Percentiles rank a stretch among this genome's conserved stretches.
phyloP scores from a whole-genome alignment of 345 rosid genomes.

The Eucalyptus viminalis region DNA sequence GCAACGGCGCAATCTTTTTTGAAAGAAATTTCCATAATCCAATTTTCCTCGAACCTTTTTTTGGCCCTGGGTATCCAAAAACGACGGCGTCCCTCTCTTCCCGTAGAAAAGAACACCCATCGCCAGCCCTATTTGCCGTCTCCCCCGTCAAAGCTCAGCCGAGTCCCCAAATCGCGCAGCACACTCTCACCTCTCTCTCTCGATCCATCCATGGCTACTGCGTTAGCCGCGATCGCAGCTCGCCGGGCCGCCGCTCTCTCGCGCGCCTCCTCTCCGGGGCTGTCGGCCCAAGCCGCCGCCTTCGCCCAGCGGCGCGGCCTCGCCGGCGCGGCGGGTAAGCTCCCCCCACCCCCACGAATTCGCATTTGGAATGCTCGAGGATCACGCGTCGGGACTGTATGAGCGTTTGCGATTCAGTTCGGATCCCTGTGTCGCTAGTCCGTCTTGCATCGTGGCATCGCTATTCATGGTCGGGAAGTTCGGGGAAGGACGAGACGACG shows the following conservation, averaged over 20 bases:
- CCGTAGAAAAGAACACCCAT: neutral
- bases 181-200: neutral
- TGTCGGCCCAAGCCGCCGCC: slow-evolving; percentile 14
- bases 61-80: neutral
- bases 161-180: neutral
- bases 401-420: neutral
- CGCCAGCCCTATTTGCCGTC: neutral
- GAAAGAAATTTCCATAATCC: no score
- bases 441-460: neutral
- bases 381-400: neutral
- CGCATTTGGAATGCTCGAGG: neutral
- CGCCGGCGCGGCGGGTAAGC: slow-evolving; percentile 75
- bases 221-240: slow-evolving; percentile 31
- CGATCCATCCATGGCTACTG: slow-evolving; percentile 30
- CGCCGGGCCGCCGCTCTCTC: slow-evolving; percentile 18
- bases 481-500: neutral
- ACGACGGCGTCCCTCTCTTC: neutral
- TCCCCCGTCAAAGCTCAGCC: neutral
- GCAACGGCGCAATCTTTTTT: slow-evolving; percentile 39
- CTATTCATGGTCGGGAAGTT: neutral
- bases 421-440: neutral
- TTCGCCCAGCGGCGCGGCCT: slow-evolving; percentile 64
- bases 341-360: neutral
- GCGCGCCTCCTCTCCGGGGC: slow-evolving; percentile 12
- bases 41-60: neutral